phyloP scores from a whole-genome alignment of 306 rosid genomes.

The peach (Prunus persica) region Prunus_persica_NCBIv2 NC_034013.1:18017001-18017500 shows the following conservation, averaged over 20 bases:
- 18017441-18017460: neutral
- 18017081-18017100: constrained; percentile 81
- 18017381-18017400: neutral
- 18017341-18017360: neutral
- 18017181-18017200: constrained; percentile 24
- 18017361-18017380: neutral
- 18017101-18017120: constrained; percentile 98
- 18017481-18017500: neutral
- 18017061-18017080: constrained; percentile 44
- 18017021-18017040: neutral
- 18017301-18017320: neutral
- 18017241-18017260: constrained; percentile 79
- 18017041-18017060: neutral
- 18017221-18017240: constrained; percentile 77
- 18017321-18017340: neutral
- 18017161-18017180: neutral
- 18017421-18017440: neutral
- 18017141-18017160: constrained; percentile 1
- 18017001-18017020: neutral
- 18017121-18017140: constrained; percentile 24
- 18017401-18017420: neutral
- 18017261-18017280: constrained; percentile 99
- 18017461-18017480: neutral
- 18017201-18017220: constrained; percentile 69
- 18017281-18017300: constrained; percentile 32